Base-by-base conservation (phyloP, 192 early-diverging fungal genomes). In the Endogone sp. region DNA sequence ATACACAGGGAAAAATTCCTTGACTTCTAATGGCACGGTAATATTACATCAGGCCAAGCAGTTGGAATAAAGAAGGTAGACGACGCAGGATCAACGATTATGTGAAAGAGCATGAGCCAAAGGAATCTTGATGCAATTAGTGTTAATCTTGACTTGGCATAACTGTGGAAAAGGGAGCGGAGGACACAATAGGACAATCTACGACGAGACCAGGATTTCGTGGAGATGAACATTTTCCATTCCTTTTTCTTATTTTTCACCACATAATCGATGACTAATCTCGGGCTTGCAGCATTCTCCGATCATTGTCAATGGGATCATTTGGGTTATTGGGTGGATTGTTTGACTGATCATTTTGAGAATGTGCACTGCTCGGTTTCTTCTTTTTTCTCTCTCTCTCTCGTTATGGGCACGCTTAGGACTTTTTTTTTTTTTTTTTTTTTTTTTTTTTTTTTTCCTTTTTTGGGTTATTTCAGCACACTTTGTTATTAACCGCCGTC, bases 1-100 rank as follows among this genome's bases (percentile, higher is more conserved):
- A 6, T 60, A 6, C 59, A 28, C 59, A 60, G 59, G 22, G 59
- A 60, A 60, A 60, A 60, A 22, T 60, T 60, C 22, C 59, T 21
- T 10, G 59, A 60, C 27, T 60, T 60, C 2, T 60, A 28, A 60
- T 8, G 9, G 0, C 59, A 10, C 22, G 6, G 37, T 16, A 11
- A 49, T 16, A 6, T 49, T 16, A 49, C 37, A 6, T 49, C 37
- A 11, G 37, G 37, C 6, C 37, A 49, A 49, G n/a, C n/a, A n/a
- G n/a, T n/a, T n/a, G n/a, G n/a, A n/a, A n/a, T n/a, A n/a, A n/a
- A n/a, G n/a, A n/a, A n/a, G n/a, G n/a, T n/a, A n/a, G n/a, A n/a
- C n/a, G n/a, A n/a, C n/a, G n/a, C n/a, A n/a, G n/a, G n/a, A n/a
- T n/a, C n/a, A n/a, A n/a, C n/a, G n/a, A n/a, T n/a, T n/a, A n/a